phyloP scores from a whole-genome alignment of 148 eudicot genomes.

The Camellia granthamiana region DNA sequence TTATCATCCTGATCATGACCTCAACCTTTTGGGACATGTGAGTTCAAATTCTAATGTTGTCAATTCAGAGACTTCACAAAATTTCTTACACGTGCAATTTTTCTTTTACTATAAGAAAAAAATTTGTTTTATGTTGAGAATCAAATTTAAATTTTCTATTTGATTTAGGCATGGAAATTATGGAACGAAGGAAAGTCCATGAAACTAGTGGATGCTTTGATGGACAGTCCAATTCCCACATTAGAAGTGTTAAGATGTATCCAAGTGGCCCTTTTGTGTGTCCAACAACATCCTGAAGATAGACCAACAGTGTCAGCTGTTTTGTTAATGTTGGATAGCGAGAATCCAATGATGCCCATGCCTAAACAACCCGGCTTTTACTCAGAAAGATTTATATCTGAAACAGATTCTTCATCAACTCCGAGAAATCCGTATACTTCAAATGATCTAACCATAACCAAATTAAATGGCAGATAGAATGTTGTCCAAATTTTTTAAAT shows the following conservation, averaged over 20 bases:
- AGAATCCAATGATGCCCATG: not conserved
- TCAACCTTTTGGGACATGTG: slow-evolving; percentile 19
- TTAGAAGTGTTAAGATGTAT: slow-evolving; percentile 9
- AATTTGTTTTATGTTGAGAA: not conserved
- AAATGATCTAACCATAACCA: not conserved
- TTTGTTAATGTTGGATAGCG: slow-evolving; percentile 2
- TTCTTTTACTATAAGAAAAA: not conserved
- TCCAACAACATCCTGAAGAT: slow-evolving; percentile 9
- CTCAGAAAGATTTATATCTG: not conserved
- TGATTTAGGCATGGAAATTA: slow-evolving; percentile 16
- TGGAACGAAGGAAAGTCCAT: slow-evolving; percentile 14
- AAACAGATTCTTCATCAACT: not conserved
- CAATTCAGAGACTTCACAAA: not conserved
- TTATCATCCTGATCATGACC: slow-evolving; percentile 3
- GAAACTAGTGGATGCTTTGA: slow-evolving; percentile 10
- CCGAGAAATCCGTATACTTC: not conserved
- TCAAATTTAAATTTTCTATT: not conserved
- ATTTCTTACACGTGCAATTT: not conserved
- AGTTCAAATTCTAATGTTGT: not conserved
- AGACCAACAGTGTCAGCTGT: slow-evolving; percentile 5
- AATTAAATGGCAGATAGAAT: slow-evolving; percentile 4
- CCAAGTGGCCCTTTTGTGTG: slow-evolving; percentile 8
- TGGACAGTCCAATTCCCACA: not conserved
- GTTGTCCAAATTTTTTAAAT: not conserved
- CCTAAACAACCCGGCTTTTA: slow-evolving; percentile 18